Percentiles rank a stretch among this genome's conserved stretches.
Evolutionary conservation across 345 rosid species (phyloP).

Genomic region (Bretschneidera sinensis): DNA sequence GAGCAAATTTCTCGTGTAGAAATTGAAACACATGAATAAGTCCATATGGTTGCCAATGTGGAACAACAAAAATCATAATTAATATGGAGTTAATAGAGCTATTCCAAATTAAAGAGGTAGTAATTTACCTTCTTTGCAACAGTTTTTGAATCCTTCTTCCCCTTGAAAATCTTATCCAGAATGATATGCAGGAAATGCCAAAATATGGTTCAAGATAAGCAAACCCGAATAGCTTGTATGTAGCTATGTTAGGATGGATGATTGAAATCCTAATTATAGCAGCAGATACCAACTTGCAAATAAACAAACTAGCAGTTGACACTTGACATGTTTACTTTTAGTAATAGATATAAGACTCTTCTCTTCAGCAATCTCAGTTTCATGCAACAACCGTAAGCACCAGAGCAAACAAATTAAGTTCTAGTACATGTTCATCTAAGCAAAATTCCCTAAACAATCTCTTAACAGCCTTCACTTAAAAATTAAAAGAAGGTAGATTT

Average conservation of each 20-base stretch:
- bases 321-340: too few species aligned
- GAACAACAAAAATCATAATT: not conserved
- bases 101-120: not conserved
- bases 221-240: conserved; percentile 69
- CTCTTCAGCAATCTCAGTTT: not conserved
- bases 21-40: not conserved
- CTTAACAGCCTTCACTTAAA: too few species aligned
- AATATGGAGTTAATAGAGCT: too few species aligned
- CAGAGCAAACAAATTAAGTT: too few species aligned
- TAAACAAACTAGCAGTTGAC: too few species aligned
- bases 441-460: too few species aligned
- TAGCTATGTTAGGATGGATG: conserved; percentile 4
- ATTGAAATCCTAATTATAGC: not conserved
- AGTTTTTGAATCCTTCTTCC: conserved; percentile 72
- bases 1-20: not conserved
- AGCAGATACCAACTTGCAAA: not conserved
- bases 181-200: conserved; percentile 67
- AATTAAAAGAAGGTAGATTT: too few species aligned
- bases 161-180: conserved; percentile 84
- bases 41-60: not conserved
- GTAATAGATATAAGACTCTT: not conserved
- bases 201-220: conserved; percentile 83
- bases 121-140: conserved; percentile 73
- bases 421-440: not conserved
- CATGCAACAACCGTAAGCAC: not conserved